Evolutionary conservation across 2,329 filamentous ascomycete species (phyloP).

Genomic region (Colletotrichum tamarilloi): DNA sequence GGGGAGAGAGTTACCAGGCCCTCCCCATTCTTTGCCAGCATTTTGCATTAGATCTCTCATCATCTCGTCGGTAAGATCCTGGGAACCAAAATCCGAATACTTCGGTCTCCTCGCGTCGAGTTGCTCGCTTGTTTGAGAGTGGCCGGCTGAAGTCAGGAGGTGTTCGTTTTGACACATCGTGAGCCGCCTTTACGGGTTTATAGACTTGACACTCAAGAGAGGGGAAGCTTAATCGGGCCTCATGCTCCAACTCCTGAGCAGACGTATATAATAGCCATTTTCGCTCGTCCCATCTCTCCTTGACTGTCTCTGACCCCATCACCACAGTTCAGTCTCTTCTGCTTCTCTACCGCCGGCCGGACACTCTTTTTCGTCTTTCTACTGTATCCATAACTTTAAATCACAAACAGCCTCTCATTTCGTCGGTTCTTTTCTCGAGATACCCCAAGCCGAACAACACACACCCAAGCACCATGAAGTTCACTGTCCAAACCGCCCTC

Average conservation of each 20-base stretch:
- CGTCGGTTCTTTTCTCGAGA: not conserved
- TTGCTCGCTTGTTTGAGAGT: not conserved
- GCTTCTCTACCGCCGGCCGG: slow-evolving; percentile 33
- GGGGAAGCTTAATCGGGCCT: not conserved
- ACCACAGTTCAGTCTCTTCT: slow-evolving; percentile 24
- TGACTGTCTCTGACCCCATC: not conserved
- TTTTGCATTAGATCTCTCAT: not conserved
- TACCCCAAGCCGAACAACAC: not conserved
- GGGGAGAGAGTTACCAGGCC: not conserved
- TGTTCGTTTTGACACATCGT: slow-evolving; percentile 13
- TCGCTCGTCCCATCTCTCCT: not conserved
- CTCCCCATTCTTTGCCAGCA: too few species aligned
- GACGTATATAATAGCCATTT: slow-evolving; percentile 9
- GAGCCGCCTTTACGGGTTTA: not conserved
- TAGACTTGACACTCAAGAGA: not conserved
- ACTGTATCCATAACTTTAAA: not conserved
- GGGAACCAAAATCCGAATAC: slow-evolving; percentile 6
- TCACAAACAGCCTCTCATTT: not conserved
- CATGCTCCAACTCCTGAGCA: not conserved
- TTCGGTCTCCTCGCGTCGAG: slow-evolving; percentile 8
- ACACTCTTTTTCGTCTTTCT: slow-evolving; percentile 12
- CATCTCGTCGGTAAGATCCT: not conserved
- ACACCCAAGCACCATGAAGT: slow-evolving; percentile 43
- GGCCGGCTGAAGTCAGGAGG: not conserved
- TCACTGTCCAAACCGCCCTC: slow-evolving; percentile 40